phyloP scores from a whole-genome alignment of 2,329 filamentous ascomycete species.

The Bipolaris victoriae region DNA sequence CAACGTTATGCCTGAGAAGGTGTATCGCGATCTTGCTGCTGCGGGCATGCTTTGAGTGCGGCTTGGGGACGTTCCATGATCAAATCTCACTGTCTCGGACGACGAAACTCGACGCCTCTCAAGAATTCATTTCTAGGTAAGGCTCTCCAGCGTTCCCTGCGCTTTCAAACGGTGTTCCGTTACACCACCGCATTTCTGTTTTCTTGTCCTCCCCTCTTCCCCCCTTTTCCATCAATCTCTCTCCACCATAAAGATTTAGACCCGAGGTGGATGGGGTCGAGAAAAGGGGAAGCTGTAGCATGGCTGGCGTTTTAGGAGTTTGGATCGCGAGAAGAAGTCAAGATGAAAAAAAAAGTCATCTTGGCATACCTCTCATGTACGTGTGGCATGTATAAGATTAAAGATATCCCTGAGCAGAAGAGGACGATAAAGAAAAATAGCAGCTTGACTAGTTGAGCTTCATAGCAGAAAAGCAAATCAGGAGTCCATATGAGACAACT shows the following conservation, averaged over 20 bases:
- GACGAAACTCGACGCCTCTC: neutral
- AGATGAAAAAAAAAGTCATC: neutral
- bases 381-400: neutral
- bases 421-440: neutral
- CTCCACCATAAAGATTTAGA: neutral
- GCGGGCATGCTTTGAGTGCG: slow-evolving; percentile 68
- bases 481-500: too few relatives aligned
- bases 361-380: neutral
- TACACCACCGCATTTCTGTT: neutral
- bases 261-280: neutral
- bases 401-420: neutral
- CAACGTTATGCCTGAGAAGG: slow-evolving; percentile 99
- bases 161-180: neutral
- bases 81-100: neutral
- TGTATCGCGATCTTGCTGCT: slow-evolving; percentile 93
- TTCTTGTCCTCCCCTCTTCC: neutral
- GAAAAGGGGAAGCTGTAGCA: neutral
- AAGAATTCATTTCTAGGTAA: neutral
- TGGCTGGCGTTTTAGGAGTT: slow-evolving; percentile 1
- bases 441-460: too few relatives aligned
- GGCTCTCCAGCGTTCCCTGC: neutral
- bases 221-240: neutral
- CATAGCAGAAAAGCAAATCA: too few relatives aligned
- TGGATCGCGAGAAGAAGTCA: neutral
- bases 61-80: neutral